These are phyloP conservation scores for Trifolium repens DNA, from an alignment of 306 rosid species.

Conservation along the genomic window DNA sequence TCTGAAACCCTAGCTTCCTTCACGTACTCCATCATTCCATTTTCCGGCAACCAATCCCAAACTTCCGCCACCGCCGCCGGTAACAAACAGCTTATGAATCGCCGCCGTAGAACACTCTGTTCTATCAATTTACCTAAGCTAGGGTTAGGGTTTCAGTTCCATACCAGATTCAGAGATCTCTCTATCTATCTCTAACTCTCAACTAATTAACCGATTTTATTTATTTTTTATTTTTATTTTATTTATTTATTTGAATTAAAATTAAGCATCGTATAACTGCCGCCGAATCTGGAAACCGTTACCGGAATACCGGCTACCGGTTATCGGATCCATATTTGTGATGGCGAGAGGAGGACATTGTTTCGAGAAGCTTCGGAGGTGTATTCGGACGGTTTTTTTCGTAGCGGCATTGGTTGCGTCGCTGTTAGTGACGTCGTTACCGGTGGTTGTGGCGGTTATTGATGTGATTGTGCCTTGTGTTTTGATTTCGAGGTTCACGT, in stretches of 20 bases:
- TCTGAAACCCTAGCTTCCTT: constrained; percentile 51
- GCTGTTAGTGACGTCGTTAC: constrained; percentile 81
- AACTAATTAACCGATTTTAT: constrained; percentile 37
- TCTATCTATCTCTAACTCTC: constrained; percentile 8
- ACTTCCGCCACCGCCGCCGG: constrained; percentile 31
- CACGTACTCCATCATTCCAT: constrained; percentile 13
- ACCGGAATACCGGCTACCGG: neutral
- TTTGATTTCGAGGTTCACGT: constrained; percentile 87
- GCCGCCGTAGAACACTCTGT: constrained; percentile 36
- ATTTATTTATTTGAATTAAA: neutral
- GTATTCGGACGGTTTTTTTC: constrained; percentile 79
- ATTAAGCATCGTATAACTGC: constrained; percentile 32
- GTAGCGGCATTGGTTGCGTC: constrained; percentile 92
- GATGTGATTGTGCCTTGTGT: constrained; percentile 84
- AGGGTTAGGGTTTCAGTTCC: constrained; percentile 69
- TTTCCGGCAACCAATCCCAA: no score
- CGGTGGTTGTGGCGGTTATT: constrained; percentile 76
- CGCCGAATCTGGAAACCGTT: constrained; percentile 31
- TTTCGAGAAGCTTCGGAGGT: constrained; percentile 76
- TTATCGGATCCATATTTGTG: constrained; percentile 37
- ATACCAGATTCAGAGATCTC: constrained; percentile 47
- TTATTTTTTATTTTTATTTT: neutral
- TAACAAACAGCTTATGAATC: constrained; percentile 49
- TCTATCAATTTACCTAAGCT: constrained; percentile 40
- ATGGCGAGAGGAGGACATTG: constrained; percentile 86